Evolutionary conservation across 2,329 filamentous ascomycete genomes (phyloP).

Genomic region (Camillea tinctor): DNA sequence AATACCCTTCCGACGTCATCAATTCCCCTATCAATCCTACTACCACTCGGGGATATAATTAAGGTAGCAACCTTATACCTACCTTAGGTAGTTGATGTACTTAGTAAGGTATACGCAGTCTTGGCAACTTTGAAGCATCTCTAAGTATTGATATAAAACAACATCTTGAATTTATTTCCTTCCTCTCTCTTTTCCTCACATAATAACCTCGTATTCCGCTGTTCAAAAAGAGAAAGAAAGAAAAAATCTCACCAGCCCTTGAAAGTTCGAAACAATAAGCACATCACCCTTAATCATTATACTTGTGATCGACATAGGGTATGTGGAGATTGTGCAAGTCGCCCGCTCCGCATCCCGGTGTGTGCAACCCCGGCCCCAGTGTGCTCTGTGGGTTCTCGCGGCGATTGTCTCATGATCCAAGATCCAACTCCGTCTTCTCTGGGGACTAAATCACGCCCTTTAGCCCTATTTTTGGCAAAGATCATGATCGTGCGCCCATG

Average conservation of each 20-base stretch:
- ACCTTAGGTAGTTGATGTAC: too few relatives aligned
- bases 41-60: too few relatives aligned
- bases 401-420: conserved; percentile 3
- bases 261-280: neutral
- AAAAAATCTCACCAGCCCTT: neutral
- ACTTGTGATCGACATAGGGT: neutral
- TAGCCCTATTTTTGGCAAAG: neutral
- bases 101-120: too few relatives aligned
- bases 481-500: neutral
- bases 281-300: neutral
- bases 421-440: conserved; percentile 3
- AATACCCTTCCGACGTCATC: too few relatives aligned
- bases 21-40: too few relatives aligned
- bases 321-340: conserved; percentile 12
- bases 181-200: neutral
- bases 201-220: neutral
- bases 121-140: too few relatives aligned
- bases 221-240: too few relatives aligned
- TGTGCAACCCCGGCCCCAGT: conserved; percentile 14
- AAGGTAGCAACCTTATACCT: too few relatives aligned
- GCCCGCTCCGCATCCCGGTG: conserved; percentile 15
- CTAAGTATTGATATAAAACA: too few relatives aligned
- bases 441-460: neutral
- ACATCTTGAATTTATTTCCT: too few relatives aligned
- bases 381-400: conserved; percentile 10